Evolutionary conservation across 1,284 basidiomycete genomes (phyloP).

Genomic region (Malassezia pachydermatis): DNA sequence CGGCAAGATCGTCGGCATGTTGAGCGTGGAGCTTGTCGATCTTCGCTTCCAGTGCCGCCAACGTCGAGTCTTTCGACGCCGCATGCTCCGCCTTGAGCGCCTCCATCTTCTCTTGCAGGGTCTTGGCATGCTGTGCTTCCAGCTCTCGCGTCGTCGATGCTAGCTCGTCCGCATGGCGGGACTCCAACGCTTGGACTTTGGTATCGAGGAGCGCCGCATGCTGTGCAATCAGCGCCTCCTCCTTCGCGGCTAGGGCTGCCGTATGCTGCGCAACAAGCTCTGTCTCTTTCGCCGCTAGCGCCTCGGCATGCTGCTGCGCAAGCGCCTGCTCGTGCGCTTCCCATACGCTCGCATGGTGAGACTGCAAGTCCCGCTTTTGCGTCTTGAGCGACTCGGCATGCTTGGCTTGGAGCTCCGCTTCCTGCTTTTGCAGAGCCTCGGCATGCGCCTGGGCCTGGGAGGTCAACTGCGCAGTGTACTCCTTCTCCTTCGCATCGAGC

Average conservation of each 20-base stretch:
- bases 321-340: slow-evolving; percentile 22
- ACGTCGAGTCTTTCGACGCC: too few relatives aligned
- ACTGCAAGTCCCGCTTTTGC: too few relatives aligned
- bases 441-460: background rate
- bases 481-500: too few relatives aligned
- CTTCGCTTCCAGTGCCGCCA: too few relatives aligned
- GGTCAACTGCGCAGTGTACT: too few relatives aligned
- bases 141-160: too few relatives aligned
- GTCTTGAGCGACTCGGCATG: too few relatives aligned
- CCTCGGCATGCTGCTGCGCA: slow-evolving; percentile 8
- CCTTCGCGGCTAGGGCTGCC: too few relatives aligned
- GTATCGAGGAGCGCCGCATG: slow-evolving; percentile 1
- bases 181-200: background rate
- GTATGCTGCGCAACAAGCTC: background rate
- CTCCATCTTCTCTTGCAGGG: background rate
- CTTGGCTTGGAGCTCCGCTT: too few relatives aligned
- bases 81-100: slow-evolving; percentile 2
- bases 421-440: background rate
- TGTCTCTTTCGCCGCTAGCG: slow-evolving; percentile 1
- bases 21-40: too few relatives aligned
- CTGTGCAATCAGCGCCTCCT: slow-evolving; percentile 3
- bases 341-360: slow-evolving; percentile 13
- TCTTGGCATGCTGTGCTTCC: too few relatives aligned
- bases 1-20: too few relatives aligned
- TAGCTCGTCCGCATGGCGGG: background rate